Percentiles rank a stretch among this genome's conserved stretches.
phyloP scores from a whole-genome alignment of 75 land plant species.

The Adiantum capillusveneris region DNA sequence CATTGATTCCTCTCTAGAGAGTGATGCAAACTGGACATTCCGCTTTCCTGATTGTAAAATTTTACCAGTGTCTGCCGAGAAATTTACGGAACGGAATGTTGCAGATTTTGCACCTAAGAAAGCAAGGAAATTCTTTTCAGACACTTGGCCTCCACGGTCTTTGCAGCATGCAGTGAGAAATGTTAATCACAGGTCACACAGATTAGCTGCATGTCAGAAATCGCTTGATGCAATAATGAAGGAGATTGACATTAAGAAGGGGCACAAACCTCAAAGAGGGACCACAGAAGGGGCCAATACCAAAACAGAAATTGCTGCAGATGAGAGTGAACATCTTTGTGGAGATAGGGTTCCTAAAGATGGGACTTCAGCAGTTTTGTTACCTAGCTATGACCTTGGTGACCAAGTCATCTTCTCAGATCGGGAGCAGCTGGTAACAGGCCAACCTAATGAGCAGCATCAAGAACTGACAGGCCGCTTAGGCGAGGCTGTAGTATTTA shows the following conservation, averaged over 20 bases:
- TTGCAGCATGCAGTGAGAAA: not conserved
- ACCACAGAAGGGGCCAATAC: too few relatives aligned
- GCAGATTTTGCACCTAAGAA: not conserved
- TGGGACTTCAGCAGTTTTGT: not conserved
- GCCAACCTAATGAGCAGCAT: constrained; percentile 22
- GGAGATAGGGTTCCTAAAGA: not conserved
- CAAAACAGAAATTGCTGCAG: too few relatives aligned
- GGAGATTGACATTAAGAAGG: constrained; percentile 2
- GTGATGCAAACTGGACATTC: constrained; percentile 46
- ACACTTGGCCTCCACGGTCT: not conserved
- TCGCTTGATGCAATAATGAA: constrained; percentile 2
- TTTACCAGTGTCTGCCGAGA: too few relatives aligned
- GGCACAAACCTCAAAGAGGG: too few relatives aligned
- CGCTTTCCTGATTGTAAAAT: too few relatives aligned
- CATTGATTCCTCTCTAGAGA: constrained; percentile 44
- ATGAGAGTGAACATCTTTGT: too few relatives aligned
- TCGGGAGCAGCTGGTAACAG: constrained; percentile 26
- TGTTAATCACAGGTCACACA: not conserved
- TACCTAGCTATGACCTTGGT: not conserved
- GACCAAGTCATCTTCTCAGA: not conserved
- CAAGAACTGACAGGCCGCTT: constrained; percentile 45
- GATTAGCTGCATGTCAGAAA: not conserved
- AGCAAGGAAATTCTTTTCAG: constrained; percentile 1
- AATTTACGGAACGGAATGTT: too few relatives aligned
- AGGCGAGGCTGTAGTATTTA: constrained; percentile 64